Conservation (phyloP, 805 yeast genomes). For the Wickerhamomyces strasburgensis region DNA sequence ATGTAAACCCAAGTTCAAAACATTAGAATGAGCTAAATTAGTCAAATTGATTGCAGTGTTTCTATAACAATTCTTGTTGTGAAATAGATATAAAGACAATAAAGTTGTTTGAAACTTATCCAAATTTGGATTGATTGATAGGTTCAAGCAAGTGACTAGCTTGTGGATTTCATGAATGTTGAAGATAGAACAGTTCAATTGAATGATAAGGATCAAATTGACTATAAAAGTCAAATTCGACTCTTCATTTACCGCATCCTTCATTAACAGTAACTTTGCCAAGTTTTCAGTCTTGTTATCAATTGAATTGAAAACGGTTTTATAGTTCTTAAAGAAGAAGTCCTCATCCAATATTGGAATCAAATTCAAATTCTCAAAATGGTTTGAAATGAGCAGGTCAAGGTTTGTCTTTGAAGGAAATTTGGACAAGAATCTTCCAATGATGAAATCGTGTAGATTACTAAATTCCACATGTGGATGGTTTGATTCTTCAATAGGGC, state of each 20-base stretch:
- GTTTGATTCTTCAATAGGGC: slow-evolving; percentile 27
- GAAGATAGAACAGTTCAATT: slow-evolving; percentile 25
- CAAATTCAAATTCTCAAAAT: slow-evolving; percentile 22
- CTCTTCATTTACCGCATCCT: neutral
- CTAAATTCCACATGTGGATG: slow-evolving; percentile 23
- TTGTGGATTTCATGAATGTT: slow-evolving; percentile 26
- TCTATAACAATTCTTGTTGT: slow-evolving; percentile 25
- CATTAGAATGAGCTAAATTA: slow-evolving; percentile 16
- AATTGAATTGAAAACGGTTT: slow-evolving; percentile 12
- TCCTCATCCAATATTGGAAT: slow-evolving; percentile 26
- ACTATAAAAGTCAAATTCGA: slow-evolving; percentile 10
- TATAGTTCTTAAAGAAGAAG: slow-evolving; percentile 21
- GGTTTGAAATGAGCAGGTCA: slow-evolving; percentile 23
- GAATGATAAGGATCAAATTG: slow-evolving; percentile 37
- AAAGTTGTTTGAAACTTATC: slow-evolving; percentile 21
- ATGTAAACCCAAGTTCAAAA: slow-evolving; percentile 25
- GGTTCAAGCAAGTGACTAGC: slow-evolving; percentile 16
- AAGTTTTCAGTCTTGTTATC: slow-evolving; percentile 19
- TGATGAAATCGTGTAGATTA: no score
- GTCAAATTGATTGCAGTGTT: slow-evolving; percentile 21
- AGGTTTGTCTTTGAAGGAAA: slow-evolving; percentile 26
- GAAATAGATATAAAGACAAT: slow-evolving; percentile 22
- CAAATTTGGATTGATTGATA: slow-evolving; percentile 15
- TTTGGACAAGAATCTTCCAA: slow-evolving; percentile 20
- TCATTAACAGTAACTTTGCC: slow-evolving; percentile 3